Percentiles rank a stretch among this genome's conserved stretches.
Conservation (phyloP, 116 monocot species). For the Zostera marina region DNA sequence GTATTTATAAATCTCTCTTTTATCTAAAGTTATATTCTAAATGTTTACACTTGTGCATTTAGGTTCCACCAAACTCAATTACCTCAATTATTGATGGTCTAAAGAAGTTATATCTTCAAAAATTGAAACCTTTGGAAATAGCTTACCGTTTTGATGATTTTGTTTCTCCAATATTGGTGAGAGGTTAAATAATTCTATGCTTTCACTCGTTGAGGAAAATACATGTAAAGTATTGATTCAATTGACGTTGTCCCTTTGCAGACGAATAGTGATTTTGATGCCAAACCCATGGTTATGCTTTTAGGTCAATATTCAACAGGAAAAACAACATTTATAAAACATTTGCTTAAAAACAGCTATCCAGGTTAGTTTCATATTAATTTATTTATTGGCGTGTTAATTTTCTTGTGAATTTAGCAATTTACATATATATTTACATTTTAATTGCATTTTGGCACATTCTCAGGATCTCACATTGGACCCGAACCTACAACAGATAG, state of each 20-base stretch:
- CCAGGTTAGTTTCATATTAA: conserved; percentile 39
- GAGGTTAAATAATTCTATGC: background rate
- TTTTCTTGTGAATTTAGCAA: background rate
- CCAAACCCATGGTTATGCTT: conserved; percentile 97
- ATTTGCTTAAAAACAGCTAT: conserved; percentile 48
- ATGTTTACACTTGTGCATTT: background rate
- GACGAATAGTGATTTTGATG: conserved; percentile 94
- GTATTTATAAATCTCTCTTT: background rate
- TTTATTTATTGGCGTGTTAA: background rate
- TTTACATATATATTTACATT: too few species aligned
- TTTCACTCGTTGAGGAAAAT: background rate
- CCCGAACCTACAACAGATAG: conserved; percentile 97
- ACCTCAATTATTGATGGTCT: conserved; percentile 93
- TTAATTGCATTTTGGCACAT: too few species aligned
- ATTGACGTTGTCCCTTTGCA: conserved; percentile 4
- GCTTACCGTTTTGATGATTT: conserved; percentile 83
- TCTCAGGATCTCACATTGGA: conserved; percentile 86
- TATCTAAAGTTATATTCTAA: background rate
- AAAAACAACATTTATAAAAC: conserved; percentile 95
- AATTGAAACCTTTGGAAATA: conserved; percentile 87
- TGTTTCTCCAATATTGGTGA: conserved; percentile 80
- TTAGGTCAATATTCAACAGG: conserved; percentile 99
- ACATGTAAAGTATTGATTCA: too few species aligned
- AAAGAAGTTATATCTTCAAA: conserved; percentile 80
- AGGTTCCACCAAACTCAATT: conserved; percentile 68